phyloP scores from a whole-genome alignment of 805 yeast genomes.

The Candida nemodendra region DNA sequence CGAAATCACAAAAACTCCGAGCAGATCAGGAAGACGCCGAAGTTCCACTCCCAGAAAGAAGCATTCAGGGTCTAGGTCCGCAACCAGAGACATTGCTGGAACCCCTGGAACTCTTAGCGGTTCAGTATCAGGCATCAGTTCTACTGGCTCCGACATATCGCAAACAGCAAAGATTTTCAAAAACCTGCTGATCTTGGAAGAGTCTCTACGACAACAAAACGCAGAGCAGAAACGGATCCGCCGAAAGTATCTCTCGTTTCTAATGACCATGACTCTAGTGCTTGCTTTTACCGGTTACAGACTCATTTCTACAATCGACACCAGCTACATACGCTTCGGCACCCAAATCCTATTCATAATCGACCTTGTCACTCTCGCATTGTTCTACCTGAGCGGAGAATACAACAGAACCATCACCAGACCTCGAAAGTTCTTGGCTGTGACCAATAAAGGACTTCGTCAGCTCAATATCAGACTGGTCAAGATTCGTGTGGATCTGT shows the following conservation, averaged over 20 bases:
- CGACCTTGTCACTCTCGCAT: constrained; percentile 61
- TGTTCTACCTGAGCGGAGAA: constrained; percentile 87
- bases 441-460: constrained; percentile 87
- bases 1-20: constrained; percentile 22
- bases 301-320: constrained; percentile 24
- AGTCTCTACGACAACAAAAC: constrained; percentile 78
- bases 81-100: constrained; percentile 14
- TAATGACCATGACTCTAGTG: constrained; percentile 40
- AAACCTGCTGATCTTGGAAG: constrained; percentile 81
- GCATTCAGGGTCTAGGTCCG: constrained; percentile 17
- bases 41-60: constrained; percentile 18
- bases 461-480: constrained; percentile 79
- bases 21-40: constrained; percentile 13
- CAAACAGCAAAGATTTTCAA: constrained; percentile 70
- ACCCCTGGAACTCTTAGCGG: background rate
- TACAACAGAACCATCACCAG: constrained; percentile 79
- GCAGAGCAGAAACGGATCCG: constrained; percentile 67
- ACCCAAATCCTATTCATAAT: constrained; percentile 60
- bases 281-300: constrained; percentile 37
- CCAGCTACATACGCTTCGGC: constrained; percentile 37
- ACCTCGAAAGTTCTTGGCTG: constrained; percentile 73
- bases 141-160: constrained; percentile 21
- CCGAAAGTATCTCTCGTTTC: constrained; percentile 57
- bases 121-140: background rate
- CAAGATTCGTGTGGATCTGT: constrained; percentile 46